Evolutionary conservation across 2,329 filamentous ascomycete species (phyloP).

Genomic region (Esteya vermicola): DNA sequence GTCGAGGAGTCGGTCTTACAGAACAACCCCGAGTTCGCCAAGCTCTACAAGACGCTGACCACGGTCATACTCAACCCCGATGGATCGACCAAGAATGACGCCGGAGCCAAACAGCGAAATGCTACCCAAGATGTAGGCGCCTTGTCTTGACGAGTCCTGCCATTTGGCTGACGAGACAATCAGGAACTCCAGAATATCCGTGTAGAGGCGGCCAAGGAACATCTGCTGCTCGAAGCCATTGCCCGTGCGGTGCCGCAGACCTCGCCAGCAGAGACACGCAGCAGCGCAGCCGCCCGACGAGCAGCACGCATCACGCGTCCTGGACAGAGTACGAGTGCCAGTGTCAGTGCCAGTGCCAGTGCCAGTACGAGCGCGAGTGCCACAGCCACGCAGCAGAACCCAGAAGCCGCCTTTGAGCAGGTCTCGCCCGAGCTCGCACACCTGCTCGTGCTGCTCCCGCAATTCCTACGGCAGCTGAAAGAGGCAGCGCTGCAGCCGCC

Average conservation of each 20-base stretch:
- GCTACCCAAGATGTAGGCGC: slow-evolving; percentile 30
- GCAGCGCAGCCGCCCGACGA: slow-evolving; percentile 13
- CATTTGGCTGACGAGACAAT: not conserved
- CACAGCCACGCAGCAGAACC: no score
- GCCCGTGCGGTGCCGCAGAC: slow-evolving; percentile 21
- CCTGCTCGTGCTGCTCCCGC: slow-evolving; percentile 39
- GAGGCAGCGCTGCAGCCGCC: not conserved
- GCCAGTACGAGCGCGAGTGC: no score
- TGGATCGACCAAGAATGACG: slow-evolving; percentile 31
- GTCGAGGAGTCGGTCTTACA: slow-evolving; percentile 38
- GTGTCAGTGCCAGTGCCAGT: no score
- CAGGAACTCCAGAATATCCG: slow-evolving; percentile 37
- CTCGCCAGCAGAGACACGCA: not conserved
- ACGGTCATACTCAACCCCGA: slow-evolving; percentile 40
- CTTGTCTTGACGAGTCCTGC: not conserved
- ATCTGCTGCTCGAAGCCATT: slow-evolving; percentile 37
- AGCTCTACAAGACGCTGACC: slow-evolving; percentile 40
- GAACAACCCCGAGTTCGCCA: slow-evolving; percentile 45
- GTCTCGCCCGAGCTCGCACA: slow-evolving; percentile 26
- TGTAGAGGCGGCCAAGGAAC: slow-evolving; percentile 30
- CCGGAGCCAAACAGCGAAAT: slow-evolving; percentile 33
- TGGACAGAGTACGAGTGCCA: no score
- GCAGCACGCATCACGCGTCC: no score
- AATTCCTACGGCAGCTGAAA: slow-evolving; percentile 24
- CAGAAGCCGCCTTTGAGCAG: no score